Evolutionary conservation across 2,329 filamentous ascomycete genomes (phyloP), one percentile per base, ranked within the genome.

Genomic region (Neobulgaria alba): DNA sequence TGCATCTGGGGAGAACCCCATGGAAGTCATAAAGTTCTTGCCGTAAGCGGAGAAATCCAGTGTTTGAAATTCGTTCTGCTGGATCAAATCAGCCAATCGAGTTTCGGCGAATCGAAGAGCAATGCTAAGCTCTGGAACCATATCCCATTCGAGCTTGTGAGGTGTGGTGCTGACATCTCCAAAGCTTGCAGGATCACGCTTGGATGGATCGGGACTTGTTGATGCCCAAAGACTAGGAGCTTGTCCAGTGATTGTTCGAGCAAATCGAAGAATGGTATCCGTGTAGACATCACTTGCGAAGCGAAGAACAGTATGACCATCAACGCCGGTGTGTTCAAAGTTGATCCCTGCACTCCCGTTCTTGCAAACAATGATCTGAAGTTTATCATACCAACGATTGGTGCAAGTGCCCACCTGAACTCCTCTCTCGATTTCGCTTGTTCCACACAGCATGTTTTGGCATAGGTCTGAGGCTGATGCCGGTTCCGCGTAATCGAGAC

Each of bases 281-380:
- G 92, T 96, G 63, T 95, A 98, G 12, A 98, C 71, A 55, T 98
- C 92, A 47, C 88, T 95, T 12, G 92, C 92, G 55, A 98, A 96
- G 4, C 92, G 82, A 39, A 98, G 74, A 16, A 98, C 92, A 0
- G 92, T 98, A 60, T 98, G 92, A 1, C 92, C 92, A 57, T 98
- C 92, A 4, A 98, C 90, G 51, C 92, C 92, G 0, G 92, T 98
- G 58, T 98, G 92, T 62, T 98, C 92, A 56, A 98, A 96, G 66
- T 98, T 98, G 76, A 98, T 96, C 4, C 92, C 92, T 0, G 92
- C 92, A 58, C 87, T 95, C 42, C 92, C 92, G 63, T 96, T 98
- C 67, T 95, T 94, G 72, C 92, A 96, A 37, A 98, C 92, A 40
- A 98, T 96, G 48, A 98, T 95, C 60, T 98, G 92, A 35, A 98